phyloP scores from a whole-genome alignment of 768 basidiomycete species.

The Grammothele lineata region DNA sequence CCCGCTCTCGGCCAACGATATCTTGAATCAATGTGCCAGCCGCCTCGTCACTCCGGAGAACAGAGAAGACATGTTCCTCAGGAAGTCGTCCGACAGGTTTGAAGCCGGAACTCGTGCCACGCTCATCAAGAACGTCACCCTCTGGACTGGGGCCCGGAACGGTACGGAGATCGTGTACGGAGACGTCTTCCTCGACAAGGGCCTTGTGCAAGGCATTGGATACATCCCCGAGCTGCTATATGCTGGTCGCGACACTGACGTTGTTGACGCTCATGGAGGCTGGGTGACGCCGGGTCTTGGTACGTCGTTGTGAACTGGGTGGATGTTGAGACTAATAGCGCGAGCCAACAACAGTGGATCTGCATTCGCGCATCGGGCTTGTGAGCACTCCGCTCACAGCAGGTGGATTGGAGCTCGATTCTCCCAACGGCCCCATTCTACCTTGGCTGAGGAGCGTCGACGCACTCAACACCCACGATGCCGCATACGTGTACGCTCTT shows the following conservation, averaged over 20 bases:
- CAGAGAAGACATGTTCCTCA: no score
- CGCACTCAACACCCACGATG: conserved; percentile 83
- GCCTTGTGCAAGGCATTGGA: conserved; percentile 57
- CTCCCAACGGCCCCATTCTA: conserved; percentile 58
- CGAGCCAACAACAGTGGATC: conserved; percentile 33
- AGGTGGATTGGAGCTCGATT: conserved; percentile 49
- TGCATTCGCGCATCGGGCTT: conserved; percentile 73
- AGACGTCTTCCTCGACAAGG: conserved; percentile 65
- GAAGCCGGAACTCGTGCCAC: conserved; percentile 62
- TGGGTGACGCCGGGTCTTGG: conserved; percentile 68
- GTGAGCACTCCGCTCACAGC: conserved; percentile 51
- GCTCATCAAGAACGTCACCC: conserved; percentile 66
- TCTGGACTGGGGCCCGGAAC: conserved; percentile 58
- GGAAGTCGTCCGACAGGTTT: conserved; percentile 43
- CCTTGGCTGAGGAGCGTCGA: conserved; percentile 84
- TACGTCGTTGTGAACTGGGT: conserved; percentile 29
- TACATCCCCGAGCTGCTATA: conserved; percentile 38
- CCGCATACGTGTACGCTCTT: conserved; percentile 65
- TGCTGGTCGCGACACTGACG: conserved; percentile 39
- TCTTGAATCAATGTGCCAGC: no score
- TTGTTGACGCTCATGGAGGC: conserved; percentile 54
- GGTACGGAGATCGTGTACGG: conserved; percentile 51
- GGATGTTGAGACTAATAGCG: no score
- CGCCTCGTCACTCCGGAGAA: no score
- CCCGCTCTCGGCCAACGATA: no score